Percentiles rank a stretch among this genome's conserved stretches.
phyloP scores from a whole-genome alignment of 495 filamentous ascomycete genomes.

The Apodospora peruviana region DNA sequence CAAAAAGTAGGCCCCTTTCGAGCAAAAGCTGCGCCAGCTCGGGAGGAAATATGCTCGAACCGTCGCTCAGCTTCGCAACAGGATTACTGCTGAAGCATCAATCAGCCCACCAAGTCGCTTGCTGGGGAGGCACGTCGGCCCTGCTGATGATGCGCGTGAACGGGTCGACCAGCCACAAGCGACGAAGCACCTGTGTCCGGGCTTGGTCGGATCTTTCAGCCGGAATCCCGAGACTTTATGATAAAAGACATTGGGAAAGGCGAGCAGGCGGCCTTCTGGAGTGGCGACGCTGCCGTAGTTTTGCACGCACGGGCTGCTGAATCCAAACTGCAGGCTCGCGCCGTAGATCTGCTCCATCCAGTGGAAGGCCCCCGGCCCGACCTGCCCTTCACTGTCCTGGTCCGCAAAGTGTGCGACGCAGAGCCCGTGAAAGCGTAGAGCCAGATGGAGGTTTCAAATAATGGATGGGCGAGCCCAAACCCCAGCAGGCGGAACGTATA shows the following conservation, averaged over 20 bases:
- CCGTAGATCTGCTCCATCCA: conserved; percentile 26
- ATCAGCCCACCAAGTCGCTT: conserved; percentile 37
- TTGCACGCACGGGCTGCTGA: conserved; percentile 15
- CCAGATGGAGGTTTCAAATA: no score
- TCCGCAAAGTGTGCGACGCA: no score
- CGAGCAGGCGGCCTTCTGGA: conserved; percentile 28
- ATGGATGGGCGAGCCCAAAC: no score
- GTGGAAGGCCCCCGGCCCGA: no score
- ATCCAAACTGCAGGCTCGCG: neutral
- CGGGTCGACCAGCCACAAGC: conserved; percentile 57
- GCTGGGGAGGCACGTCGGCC: conserved; percentile 54
- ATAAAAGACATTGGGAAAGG: conserved; percentile 42
- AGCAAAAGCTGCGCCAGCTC: conserved; percentile 26
- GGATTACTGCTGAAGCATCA: conserved; percentile 14
- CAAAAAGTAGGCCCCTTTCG: no score
- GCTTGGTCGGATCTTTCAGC: conserved; percentile 42
- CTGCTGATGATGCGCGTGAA: conserved; percentile 44
- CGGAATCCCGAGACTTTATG: conserved; percentile 46
- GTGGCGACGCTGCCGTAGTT: conserved; percentile 26
- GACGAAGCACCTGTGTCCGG: conserved; percentile 51
- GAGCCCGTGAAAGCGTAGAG: no score
- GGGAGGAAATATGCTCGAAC: conserved; percentile 12
- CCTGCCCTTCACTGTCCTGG: no score
- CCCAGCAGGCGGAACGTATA: no score
- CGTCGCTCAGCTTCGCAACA: neutral